phyloP scores from a whole-genome alignment of 768 basidiomycete species.

The Hericium erinaceus region DNA sequence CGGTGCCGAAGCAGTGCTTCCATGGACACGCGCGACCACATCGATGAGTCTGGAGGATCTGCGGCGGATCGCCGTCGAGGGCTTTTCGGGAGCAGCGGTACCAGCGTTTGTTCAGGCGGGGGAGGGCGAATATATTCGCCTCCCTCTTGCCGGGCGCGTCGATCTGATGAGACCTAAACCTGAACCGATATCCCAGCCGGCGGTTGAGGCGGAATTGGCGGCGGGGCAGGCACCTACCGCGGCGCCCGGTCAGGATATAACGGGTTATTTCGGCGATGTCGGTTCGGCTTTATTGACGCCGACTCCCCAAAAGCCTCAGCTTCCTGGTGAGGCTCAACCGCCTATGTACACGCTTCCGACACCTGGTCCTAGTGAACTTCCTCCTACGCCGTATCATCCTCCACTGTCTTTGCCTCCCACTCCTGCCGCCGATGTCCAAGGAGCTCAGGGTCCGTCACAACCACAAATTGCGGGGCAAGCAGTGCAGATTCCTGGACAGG shows the following conservation, averaged over 20 bases:
- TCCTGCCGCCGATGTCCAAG: constrained; percentile 7
- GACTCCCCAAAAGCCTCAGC: not conserved
- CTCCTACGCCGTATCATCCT: constrained; percentile 48
- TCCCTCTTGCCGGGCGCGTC: constrained; percentile 84
- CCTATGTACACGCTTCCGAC: constrained; percentile 50
- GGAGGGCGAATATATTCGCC: constrained; percentile 66
- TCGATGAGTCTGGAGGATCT: constrained; percentile 29
- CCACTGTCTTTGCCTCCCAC: constrained; percentile 20
- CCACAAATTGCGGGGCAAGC: not conserved
- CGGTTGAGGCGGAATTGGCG: not conserved
- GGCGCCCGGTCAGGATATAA: not conserved
- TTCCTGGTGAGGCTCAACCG: constrained; percentile 12
- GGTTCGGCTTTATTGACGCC: not conserved
- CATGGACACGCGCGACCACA: not conserved
- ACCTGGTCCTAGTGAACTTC: constrained; percentile 51
- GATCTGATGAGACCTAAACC: constrained; percentile 67
- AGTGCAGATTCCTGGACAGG: not conserved
- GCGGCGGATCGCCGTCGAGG: constrained; percentile 50
- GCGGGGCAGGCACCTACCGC: not conserved
- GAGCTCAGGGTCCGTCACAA: no score
- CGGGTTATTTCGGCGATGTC: not conserved
- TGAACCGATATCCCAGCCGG: constrained; percentile 7
- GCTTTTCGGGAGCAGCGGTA: constrained; percentile 27
- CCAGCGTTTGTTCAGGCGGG: constrained; percentile 17
- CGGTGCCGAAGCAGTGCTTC: constrained; percentile 30